These are phyloP conservation scores for Neocucurbitaria cava DNA, from an alignment of 2,329 filamentous ascomycete species.

Conservation along the genomic window DNA sequence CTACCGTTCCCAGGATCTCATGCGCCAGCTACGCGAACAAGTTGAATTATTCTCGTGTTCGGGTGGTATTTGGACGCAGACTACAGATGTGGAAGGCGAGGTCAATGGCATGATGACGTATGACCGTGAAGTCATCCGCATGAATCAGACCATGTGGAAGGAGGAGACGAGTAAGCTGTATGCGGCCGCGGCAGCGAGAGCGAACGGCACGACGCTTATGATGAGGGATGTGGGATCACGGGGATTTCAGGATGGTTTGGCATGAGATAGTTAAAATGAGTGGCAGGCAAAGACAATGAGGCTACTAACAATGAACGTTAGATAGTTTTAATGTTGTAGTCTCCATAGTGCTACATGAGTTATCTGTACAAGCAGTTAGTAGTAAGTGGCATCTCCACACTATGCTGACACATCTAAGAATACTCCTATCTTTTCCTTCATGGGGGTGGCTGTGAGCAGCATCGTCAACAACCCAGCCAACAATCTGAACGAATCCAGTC, in stretches of 20 bases:
- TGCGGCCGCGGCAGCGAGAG: conserved; percentile 50
- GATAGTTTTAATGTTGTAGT: background rate
- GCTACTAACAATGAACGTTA: background rate
- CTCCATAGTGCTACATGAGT: no score
- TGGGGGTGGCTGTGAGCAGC: no score
- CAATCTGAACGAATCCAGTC: no score
- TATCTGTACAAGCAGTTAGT: no score
- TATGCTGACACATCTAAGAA: no score
- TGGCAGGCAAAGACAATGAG: background rate
- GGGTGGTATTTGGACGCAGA: conserved; percentile 75
- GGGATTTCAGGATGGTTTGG: background rate
- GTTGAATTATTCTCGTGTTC: conserved; percentile 66
- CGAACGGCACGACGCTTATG: background rate
- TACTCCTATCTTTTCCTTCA: no score
- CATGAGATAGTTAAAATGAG: background rate
- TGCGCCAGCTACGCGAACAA: conserved; percentile 58
- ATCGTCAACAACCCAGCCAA: no score
- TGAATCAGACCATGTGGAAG: conserved; percentile 65
- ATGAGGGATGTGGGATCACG: background rate
- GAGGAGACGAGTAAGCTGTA: conserved; percentile 67
- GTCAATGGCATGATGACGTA: conserved; percentile 76
- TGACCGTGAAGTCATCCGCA: conserved; percentile 67
- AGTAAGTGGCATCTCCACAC: no score
- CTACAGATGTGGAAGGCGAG: conserved; percentile 76
- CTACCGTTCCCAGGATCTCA: conserved; percentile 65